Evolutionary conservation across 176 grass and related monocot genomes (phyloP), one percentile per base, ranked within the genome.

Genomic region (Oryza officinalis): DNA sequence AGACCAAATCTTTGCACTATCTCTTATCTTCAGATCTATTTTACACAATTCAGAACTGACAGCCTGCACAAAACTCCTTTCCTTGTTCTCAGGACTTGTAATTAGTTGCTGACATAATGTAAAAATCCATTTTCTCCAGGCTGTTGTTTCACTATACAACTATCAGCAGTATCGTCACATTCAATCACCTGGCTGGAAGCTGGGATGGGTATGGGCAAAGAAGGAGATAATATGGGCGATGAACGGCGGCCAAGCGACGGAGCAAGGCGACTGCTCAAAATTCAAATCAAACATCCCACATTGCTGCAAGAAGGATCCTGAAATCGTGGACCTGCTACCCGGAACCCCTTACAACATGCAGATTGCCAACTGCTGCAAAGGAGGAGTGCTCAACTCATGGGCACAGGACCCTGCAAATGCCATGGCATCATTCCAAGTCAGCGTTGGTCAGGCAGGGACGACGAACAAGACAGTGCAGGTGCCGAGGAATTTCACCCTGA

Each of bases 131-230:
- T 79, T 74, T 27, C 72, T 79, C 12, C 86, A 97, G 94, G 94
- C 87, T 37, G 87, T 93, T 54, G 89, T 90, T 59, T 91, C 91
- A 8, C 60, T 97, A 23, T 97, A 90, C 84, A 97, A 97, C 46
- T 94, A 88, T 79, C 94, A 97, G 59, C 91, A 97, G 50, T 94
- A 92, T 46, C 94, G 94, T 11, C 94, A 97, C 63, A 97, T 97
- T 50, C 89, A 94, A 71, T 26, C 78, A 1, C 94, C 94, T 2
- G 94, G 94, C 0, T 97, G 94, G 94, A 97, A 84, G 31, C 84
- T 97, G 1, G 89, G 89, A 5, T 97, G 94, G 94, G 33, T 75
- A 9, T 97, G 94, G 94, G 80, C 82, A 50, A 86, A 94, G 75
- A 94, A 92, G 75, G 94, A 97, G 79, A 45, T 97, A 13, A 97